Evolutionary conservation across 352 stramenopile species (phyloP).

Genomic region (Globisporangium takayamanum): DNA sequence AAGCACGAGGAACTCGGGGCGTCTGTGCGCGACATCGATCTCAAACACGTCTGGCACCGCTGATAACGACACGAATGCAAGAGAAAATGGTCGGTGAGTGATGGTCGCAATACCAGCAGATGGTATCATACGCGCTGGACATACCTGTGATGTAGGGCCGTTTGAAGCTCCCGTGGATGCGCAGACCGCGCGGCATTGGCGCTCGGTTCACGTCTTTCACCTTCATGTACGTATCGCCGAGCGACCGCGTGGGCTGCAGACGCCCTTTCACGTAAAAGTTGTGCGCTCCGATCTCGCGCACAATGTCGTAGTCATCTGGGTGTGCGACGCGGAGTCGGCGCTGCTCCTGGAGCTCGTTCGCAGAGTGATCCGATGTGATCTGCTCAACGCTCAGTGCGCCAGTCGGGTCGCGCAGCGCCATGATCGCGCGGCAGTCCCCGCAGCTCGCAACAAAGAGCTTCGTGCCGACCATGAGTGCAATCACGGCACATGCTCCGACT

Average conservation of each 20-base stretch:
- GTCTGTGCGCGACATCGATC: slow-evolving; percentile 38
- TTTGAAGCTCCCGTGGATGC: slow-evolving; percentile 48
- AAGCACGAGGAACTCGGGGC: slow-evolving; percentile 55
- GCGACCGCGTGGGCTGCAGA: slow-evolving; percentile 54
- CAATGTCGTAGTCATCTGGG: slow-evolving; percentile 60
- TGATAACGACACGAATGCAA: not conserved
- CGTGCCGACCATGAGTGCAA: slow-evolving; percentile 45
- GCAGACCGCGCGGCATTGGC: slow-evolving; percentile 53
- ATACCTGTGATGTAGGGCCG: slow-evolving; percentile 41
- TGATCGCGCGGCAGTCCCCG: slow-evolving; percentile 59
- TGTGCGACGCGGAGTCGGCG: slow-evolving; percentile 45
- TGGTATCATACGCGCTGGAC: too few relatives aligned
- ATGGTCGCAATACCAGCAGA: not conserved
- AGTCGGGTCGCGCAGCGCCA: slow-evolving; percentile 46
- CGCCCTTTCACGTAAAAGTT: slow-evolving; percentile 73
- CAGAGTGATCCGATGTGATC: slow-evolving; percentile 61
- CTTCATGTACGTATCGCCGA: slow-evolving; percentile 74
- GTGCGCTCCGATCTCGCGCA: slow-evolving; percentile 52
- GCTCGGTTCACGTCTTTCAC: slow-evolving; percentile 61
- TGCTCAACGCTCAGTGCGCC: slow-evolving; percentile 52
- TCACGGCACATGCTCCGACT: slow-evolving; percentile 55
- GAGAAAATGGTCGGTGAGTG: not conserved
- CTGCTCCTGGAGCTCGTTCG: slow-evolving; percentile 56
- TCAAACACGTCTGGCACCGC: slow-evolving; percentile 64
- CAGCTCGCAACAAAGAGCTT: slow-evolving; percentile 59